Conservation (phyloP, 164 flowering plant genomes). For the Vitis cinerea region DNA sequence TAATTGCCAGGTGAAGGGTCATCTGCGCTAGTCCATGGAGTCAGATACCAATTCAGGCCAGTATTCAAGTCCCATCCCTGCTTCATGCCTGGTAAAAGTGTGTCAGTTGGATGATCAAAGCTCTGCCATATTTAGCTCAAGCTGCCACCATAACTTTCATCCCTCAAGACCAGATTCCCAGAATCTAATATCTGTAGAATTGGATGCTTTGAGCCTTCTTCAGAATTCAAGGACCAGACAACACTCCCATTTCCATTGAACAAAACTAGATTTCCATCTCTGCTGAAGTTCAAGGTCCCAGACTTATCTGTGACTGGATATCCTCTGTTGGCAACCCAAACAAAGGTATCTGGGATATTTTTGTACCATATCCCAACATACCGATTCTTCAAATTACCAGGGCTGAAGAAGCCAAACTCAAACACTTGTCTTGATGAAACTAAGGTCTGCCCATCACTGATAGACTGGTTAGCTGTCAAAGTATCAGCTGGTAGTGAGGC, state of each 20-base stretch:
- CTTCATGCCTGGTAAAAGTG: slow-evolving; percentile 3
- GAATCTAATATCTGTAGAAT: neutral
- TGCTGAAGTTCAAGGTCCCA: neutral
- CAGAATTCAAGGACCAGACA: neutral
- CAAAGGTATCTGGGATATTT: neutral
- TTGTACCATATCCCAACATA: neutral
- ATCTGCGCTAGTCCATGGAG: neutral
- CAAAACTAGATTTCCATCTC: slow-evolving; percentile 1
- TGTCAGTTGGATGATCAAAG: neutral
- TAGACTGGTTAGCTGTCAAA: neutral
- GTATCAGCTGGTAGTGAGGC: neutral
- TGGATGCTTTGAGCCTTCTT: neutral
- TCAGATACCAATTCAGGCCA: neutral
- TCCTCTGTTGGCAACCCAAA: too few species aligned
- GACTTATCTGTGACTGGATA: neutral
- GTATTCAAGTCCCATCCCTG: neutral
- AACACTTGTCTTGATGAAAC: neutral
- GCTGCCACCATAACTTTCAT: neutral
- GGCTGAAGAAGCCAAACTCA: neutral
- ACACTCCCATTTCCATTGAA: neutral
- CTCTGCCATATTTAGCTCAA: neutral
- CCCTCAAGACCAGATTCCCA: neutral
- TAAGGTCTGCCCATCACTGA: slow-evolving; percentile 2
- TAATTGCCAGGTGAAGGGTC: neutral
- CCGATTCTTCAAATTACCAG: too few species aligned